Percentiles rank a stretch among this genome's conserved stretches.
These are phyloP conservation scores for Aspergillus hancockii DNA, from an alignment of 495 filamentous ascomycete species.

Conservation along the genomic window DNA sequence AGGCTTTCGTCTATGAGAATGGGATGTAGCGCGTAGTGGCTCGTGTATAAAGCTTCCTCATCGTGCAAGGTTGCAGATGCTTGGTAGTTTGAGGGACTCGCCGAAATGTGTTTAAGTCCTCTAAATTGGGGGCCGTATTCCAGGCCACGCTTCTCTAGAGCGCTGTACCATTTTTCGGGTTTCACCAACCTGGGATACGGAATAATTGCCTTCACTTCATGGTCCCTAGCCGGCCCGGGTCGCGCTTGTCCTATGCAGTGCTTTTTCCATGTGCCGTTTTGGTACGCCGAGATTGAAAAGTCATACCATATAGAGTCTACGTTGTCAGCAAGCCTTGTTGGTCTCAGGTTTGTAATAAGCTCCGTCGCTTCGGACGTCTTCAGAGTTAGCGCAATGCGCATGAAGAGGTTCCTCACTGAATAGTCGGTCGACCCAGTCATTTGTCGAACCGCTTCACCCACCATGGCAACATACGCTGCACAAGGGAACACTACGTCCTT, in stretches of 20 bases:
- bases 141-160: slow-evolving; percentile 38
- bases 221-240: background rate
- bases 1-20: slow-evolving; percentile 18
- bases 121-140: slow-evolving; percentile 35
- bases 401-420: slow-evolving; percentile 18
- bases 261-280: slow-evolving; percentile 37
- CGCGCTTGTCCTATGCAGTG: slow-evolving; percentile 43
- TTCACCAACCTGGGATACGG: slow-evolving; percentile 7
- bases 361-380: slow-evolving; percentile 18
- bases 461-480: slow-evolving; percentile 50
- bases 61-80: slow-evolving; percentile 12
- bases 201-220: background rate
- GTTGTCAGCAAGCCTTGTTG: slow-evolving; percentile 28
- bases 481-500: slow-evolving; percentile 42
- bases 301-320: slow-evolving; percentile 43
- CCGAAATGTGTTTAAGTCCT: slow-evolving; percentile 28
- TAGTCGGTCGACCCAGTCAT: slow-evolving; percentile 28
- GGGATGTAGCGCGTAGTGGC: slow-evolving; percentile 29
- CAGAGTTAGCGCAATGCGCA: slow-evolving; percentile 32
- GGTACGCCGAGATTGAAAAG: slow-evolving; percentile 42
- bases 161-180: slow-evolving; percentile 24
- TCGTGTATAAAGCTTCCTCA: slow-evolving; percentile 4
- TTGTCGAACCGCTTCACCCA: slow-evolving; percentile 44
- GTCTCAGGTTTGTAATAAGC: slow-evolving; percentile 38
- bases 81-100: slow-evolving; percentile 10